Percentiles rank a stretch among this genome's conserved stretches.
Conservation (phyloP, 2,329 filamentous ascomycete genomes). For the Calonectria naviculata region DNA sequence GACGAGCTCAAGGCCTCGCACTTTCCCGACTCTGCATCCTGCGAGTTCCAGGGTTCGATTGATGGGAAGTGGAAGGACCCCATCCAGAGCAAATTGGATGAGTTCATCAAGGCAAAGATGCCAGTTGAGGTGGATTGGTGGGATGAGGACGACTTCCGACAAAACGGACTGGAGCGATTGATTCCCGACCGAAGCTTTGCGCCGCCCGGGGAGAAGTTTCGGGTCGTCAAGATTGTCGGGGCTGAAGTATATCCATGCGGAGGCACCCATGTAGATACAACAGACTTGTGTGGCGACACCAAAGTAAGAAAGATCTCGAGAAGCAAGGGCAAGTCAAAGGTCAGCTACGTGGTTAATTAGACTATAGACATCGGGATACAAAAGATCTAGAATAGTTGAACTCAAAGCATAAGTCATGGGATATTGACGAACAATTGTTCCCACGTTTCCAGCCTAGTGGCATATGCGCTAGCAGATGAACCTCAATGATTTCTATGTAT, state of each 20-base stretch:
- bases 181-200: constrained; percentile 58
- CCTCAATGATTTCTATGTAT: no score
- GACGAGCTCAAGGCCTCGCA: constrained; percentile 79
- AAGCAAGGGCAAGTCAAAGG: constrained; percentile 37
- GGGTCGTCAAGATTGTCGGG: constrained; percentile 76
- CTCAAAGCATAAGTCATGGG: no score
- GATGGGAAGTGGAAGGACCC: constrained; percentile 69
- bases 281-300: constrained; percentile 68
- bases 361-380: neutral
- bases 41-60: constrained; percentile 76
- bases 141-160: constrained; percentile 70
- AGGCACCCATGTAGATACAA: constrained; percentile 76
- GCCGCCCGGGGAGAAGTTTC: constrained; percentile 60
- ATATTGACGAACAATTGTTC: no score
- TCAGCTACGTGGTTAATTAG: constrained; percentile 34
- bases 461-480: no score
- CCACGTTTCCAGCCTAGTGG: no score
- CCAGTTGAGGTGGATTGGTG: constrained; percentile 73
- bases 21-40: constrained; percentile 73
- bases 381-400: neutral
- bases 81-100: constrained; percentile 72
- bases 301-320: constrained; percentile 71
- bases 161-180: constrained; percentile 64
- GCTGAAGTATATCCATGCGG: constrained; percentile 80
- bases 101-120: constrained; percentile 65